These are phyloP conservation scores for Arthrobotrys iridis DNA, from an alignment of 2,329 filamentous ascomycete species.

Conservation along the genomic window DNA sequence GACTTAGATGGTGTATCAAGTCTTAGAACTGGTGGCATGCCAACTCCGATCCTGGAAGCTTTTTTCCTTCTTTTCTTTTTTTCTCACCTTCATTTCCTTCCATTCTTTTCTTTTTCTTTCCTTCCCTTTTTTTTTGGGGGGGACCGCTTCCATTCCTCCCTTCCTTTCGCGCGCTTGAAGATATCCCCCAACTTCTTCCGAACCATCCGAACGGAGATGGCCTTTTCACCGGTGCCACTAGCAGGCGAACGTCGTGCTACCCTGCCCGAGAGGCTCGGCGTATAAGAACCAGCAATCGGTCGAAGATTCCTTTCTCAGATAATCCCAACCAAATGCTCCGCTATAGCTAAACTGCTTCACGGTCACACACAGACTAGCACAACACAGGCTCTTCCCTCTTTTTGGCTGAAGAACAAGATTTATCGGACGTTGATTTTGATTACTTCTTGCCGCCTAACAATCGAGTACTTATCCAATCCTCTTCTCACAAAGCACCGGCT, in stretches of 20 bases:
- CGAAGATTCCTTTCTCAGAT: background rate
- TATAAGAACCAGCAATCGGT: conserved; percentile 2
- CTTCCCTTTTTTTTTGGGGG: conserved; percentile 9
- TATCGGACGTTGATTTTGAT: too few species aligned
- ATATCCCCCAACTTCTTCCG: conserved; percentile 12
- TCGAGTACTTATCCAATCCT: background rate
- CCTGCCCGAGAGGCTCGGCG: background rate
- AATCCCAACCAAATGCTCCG: conserved; percentile 1
- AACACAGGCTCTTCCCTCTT: background rate
- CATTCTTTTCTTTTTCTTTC: background rate
- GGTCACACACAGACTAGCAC: background rate
- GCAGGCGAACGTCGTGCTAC: background rate
- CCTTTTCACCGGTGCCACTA: conserved; percentile 33
- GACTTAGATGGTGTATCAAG: too few species aligned
- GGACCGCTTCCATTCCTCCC: background rate
- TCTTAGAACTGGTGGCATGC: too few species aligned
- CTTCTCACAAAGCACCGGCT: background rate
- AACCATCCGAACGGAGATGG: conserved; percentile 42
- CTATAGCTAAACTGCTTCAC: background rate
- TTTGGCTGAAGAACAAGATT: too few species aligned
- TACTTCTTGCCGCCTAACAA: background rate
- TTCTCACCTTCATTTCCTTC: too few species aligned
- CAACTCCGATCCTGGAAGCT: background rate
- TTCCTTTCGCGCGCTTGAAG: conserved; percentile 13
- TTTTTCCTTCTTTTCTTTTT: background rate